These are phyloP conservation scores for Beauveria sp. DNA, from an alignment of 2,329 filamentous ascomycete genomes.

Conservation along the genomic window DNA sequence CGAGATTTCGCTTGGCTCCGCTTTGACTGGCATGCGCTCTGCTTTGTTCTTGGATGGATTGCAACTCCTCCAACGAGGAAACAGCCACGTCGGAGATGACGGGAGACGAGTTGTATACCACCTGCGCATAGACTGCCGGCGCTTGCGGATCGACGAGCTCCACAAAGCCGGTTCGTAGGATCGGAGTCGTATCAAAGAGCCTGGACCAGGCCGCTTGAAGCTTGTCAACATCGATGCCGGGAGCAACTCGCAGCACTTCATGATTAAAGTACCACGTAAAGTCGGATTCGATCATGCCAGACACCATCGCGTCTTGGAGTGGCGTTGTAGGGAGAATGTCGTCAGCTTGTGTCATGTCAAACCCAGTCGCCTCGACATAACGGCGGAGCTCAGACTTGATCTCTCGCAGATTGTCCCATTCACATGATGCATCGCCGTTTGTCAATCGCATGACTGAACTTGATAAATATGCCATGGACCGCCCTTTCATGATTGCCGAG, in stretches of 20 bases:
- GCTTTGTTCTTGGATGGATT: conserved; percentile 16
- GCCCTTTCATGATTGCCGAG: conserved; percentile 68
- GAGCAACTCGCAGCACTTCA: conserved; percentile 58
- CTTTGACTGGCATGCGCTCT: conserved; percentile 20
- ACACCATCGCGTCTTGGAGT: conserved; percentile 79
- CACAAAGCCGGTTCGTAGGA: conserved; percentile 68
- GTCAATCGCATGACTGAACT: conserved; percentile 9
- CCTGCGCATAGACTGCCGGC: conserved; percentile 42
- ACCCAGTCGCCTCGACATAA: background rate
- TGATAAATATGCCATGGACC: conserved; percentile 57
- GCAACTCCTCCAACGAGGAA: conserved; percentile 25
- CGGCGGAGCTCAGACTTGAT: background rate
- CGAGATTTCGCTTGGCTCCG: conserved; percentile 33
- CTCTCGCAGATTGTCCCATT: background rate
- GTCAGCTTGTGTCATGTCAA: conserved; percentile 34
- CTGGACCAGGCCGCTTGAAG: conserved; percentile 55
- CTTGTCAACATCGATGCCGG: conserved; percentile 43
- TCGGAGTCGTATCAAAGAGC: conserved; percentile 55
- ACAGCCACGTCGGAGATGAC: conserved; percentile 20
- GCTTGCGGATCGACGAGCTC: conserved; percentile 55
- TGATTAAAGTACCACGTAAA: conserved; percentile 80
- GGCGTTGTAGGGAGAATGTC: conserved; percentile 67
- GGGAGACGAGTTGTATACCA: conserved; percentile 27
- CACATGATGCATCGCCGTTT: background rate
- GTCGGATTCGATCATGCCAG: conserved; percentile 69